phyloP scores from a whole-genome alignment of 2,329 filamentous ascomycete species.

The Talaromyces atroroseus region DNA sequence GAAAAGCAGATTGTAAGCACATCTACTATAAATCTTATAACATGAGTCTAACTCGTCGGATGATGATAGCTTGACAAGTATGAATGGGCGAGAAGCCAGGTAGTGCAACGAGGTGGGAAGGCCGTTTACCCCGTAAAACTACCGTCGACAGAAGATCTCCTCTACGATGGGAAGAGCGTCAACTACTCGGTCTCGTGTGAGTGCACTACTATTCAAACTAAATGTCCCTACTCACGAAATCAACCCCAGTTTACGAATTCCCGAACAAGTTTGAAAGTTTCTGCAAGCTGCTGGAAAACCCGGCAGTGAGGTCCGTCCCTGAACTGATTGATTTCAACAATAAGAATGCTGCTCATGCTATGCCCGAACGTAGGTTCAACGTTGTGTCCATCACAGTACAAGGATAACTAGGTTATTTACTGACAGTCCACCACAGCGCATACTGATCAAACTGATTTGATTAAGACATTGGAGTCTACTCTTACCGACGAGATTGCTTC shows the following conservation, averaged over 20 bases:
- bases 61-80: slow-evolving; percentile 1
- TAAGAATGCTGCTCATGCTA: slow-evolving; percentile 1
- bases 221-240: not conserved
- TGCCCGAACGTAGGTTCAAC: slow-evolving; percentile 5
- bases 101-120: slow-evolving; percentile 6
- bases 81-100: slow-evolving; percentile 5
- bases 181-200: slow-evolving; percentile 3
- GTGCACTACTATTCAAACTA: not conserved
- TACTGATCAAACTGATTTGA: not conserved
- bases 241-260: slow-evolving; percentile 3
- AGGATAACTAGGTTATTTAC: not conserved
- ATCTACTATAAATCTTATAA: not conserved
- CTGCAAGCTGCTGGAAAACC: not conserved
- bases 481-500: slow-evolving; percentile 3
- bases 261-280: slow-evolving; percentile 2
- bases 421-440: not conserved
- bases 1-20: slow-evolving; percentile 8
- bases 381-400: not conserved
- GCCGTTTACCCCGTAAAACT: slow-evolving; percentile 4
- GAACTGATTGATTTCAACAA: slow-evolving; percentile 7
- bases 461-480: slow-evolving; percentile 2
- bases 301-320: not conserved
- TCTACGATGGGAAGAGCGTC: slow-evolving; percentile 1
- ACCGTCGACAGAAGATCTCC: slow-evolving; percentile 1
- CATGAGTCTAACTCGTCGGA: not conserved